These are phyloP conservation scores for Penicillium ucsense DNA, from an alignment of 495 filamentous ascomycete genomes.

Conservation along the genomic window DNA sequence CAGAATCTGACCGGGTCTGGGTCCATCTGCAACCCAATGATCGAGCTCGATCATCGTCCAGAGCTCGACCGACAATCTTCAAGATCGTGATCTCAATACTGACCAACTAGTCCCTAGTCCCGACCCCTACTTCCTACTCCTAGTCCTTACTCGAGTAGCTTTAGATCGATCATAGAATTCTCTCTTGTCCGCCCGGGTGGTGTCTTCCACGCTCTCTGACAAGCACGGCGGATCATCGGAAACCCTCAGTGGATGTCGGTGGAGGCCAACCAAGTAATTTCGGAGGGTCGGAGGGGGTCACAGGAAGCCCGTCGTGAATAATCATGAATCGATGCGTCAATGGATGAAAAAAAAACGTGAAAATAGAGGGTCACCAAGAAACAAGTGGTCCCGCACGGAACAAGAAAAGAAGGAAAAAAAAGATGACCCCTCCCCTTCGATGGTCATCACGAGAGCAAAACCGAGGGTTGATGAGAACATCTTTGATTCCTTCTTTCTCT, in stretches of 20 bases:
- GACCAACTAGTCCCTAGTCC: not conserved
- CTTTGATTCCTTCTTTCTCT: too few species aligned
- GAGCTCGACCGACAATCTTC: too few species aligned
- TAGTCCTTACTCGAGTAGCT: not conserved
- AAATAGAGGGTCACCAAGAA: not conserved
- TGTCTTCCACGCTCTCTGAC: not conserved
- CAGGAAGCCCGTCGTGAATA: too few species aligned
- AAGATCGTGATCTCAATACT: too few species aligned
- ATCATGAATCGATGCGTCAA: too few species aligned
- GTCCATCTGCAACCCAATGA: too few species aligned
- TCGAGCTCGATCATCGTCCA: too few species aligned
- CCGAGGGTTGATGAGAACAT: too few species aligned
- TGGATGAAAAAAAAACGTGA: slow-evolving; percentile 1
- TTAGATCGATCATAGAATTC: not conserved
- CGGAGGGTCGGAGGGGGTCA: too few species aligned
- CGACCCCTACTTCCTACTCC: too few species aligned
- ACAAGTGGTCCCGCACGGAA: slow-evolving; percentile 10
- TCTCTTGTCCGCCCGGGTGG: not conserved
- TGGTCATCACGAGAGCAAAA: not conserved
- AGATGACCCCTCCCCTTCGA: slow-evolving; percentile 24
- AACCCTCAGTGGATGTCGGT: slow-evolving; percentile 14
- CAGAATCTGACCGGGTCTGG: too few species aligned
- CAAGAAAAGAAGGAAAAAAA: slow-evolving; percentile 29
- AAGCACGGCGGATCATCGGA: not conserved
- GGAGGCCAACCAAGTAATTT: slow-evolving; percentile 13